Percentiles rank a stretch among this genome's conserved stretches.
Conservation (phyloP, 23 red algal species). For the Chondrus crispus region DNA sequence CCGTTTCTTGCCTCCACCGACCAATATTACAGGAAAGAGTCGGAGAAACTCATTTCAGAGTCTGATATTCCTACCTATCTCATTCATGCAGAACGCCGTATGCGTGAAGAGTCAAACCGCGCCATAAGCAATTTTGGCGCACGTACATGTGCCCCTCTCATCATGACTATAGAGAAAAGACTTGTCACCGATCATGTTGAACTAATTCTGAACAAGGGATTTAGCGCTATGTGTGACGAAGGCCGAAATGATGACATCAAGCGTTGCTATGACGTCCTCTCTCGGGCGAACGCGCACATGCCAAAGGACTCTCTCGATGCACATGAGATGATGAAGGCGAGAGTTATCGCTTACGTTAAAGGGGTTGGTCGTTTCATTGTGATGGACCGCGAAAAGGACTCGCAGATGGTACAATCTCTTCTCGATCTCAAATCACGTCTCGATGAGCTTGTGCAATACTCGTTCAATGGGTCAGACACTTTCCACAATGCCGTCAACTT, state of each 20-base stretch:
- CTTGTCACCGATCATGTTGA: constrained; percentile 55
- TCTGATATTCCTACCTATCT: constrained; percentile 68
- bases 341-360: constrained; percentile 73
- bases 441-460: constrained; percentile 60
- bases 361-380: constrained; percentile 69
- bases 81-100: constrained; percentile 65
- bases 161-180: constrained; percentile 64
- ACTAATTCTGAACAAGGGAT: constrained; percentile 69
- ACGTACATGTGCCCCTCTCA: constrained; percentile 60
- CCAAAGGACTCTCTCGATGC: constrained; percentile 23
- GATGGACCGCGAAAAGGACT: constrained; percentile 74
- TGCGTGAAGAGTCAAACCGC: constrained; percentile 65
- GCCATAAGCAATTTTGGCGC: constrained; percentile 40
- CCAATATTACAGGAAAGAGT: constrained; percentile 71
- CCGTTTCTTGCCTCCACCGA: constrained; percentile 58
- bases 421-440: constrained; percentile 64
- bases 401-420: constrained; percentile 79
- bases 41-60: constrained; percentile 10
- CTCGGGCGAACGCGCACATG: constrained; percentile 56
- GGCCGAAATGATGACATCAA: constrained; percentile 69
- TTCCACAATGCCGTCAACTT: constrained; percentile 66
- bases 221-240: constrained; percentile 82
- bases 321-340: constrained; percentile 53
- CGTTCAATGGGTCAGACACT: constrained; percentile 65
- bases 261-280: constrained; percentile 52